Evolutionary conservation across 2,329 filamentous ascomycete species (phyloP), one percentile per base, ranked within the genome.

Genomic region (Byssoonygena ceratinophila): DNA sequence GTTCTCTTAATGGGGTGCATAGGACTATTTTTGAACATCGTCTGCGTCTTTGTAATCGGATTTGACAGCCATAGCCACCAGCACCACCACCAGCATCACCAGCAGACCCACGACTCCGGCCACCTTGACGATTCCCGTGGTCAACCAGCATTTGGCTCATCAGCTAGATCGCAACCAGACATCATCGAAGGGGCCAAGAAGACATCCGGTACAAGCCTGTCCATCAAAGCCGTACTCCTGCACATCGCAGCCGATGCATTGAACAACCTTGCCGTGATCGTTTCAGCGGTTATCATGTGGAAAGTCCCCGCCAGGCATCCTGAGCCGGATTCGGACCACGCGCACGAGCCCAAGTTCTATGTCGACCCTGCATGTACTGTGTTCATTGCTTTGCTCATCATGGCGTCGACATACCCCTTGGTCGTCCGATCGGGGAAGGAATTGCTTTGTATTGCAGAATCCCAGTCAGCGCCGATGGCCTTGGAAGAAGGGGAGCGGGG

Each of bases 181-280:
- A 9, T 37, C 12, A n/a, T n/a, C n/a, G 48, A 36, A 25, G 8
- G 37, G 1, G 2, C 18, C n/a, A 2, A 20, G 40, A 44, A 44
- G 12, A 43, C 18, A 37, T 7, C 20, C 14, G 27, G 25, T 9
- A 51, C 47, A 16, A 44, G 46, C 25, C 54, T 55, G n/a, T 58
- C 56, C 1, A 53, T 58, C 9, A 55, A 54, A 51, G 54, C 56
- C 11, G 83, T 86, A 1, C 62, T 89, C 9, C 67, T 86, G 12
- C 85, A 90, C 60, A 77, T 89, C 23, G 61, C 85, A 2, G 82
- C 84, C 29, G 85, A 90, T 60, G 83, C 83, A 4, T 73, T 84
- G 57, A 89, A 88, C 68, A 90, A 90, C 59, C 65, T 88, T 9
- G 84, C 84, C 8, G 84, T 90, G 54, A 87, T 88, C 46, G 71